phyloP scores from a whole-genome alignment of 768 basidiomycete genomes.

The Boletus rex-veris region DNA sequence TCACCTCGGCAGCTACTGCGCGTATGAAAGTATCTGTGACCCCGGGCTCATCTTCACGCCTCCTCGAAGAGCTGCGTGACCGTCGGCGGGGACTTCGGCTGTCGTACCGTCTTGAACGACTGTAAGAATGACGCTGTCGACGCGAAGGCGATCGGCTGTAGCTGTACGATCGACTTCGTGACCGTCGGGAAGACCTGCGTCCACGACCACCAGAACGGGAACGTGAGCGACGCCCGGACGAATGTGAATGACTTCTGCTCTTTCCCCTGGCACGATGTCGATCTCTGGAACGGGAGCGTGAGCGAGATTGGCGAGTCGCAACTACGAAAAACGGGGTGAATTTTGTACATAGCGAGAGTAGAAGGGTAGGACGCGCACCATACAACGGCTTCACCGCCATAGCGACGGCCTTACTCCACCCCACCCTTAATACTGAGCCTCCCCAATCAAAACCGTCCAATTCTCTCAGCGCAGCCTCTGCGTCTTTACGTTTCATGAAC shows the following conservation, averaged over 20 bases:
- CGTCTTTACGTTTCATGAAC: constrained; percentile 91
- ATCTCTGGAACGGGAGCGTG: constrained; percentile 34
- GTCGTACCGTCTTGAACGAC: constrained; percentile 42
- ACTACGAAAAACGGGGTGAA: constrained; percentile 11
- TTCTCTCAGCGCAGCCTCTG: constrained; percentile 83
- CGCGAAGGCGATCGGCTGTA: constrained; percentile 38
- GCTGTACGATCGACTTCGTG: constrained; percentile 27
- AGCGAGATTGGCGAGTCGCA: constrained; percentile 28
- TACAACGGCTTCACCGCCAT: constrained; percentile 77
- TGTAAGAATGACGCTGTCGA: constrained; percentile 46
- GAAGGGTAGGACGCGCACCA: constrained; percentile 44
- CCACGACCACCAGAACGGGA: constrained; percentile 33
- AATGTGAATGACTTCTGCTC: constrained; percentile 27
- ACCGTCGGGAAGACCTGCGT: constrained; percentile 22
- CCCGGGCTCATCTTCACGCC: constrained; percentile 45
- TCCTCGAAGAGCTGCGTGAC: constrained; percentile 31
- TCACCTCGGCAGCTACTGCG: constrained; percentile 82
- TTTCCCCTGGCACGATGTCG: constrained; percentile 24
- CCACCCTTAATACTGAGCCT: constrained; percentile 80
- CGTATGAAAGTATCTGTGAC: constrained; percentile 84
- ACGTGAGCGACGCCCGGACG: constrained; percentile 25
- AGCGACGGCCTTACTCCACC: constrained; percentile 97
- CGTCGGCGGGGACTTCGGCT: constrained; percentile 48
- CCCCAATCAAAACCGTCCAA: constrained; percentile 96
- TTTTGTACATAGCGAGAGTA: neutral